These are phyloP conservation scores for Lipomyces sp. DNA, from an alignment of 805 yeast species.

Conservation along the genomic window DNA sequence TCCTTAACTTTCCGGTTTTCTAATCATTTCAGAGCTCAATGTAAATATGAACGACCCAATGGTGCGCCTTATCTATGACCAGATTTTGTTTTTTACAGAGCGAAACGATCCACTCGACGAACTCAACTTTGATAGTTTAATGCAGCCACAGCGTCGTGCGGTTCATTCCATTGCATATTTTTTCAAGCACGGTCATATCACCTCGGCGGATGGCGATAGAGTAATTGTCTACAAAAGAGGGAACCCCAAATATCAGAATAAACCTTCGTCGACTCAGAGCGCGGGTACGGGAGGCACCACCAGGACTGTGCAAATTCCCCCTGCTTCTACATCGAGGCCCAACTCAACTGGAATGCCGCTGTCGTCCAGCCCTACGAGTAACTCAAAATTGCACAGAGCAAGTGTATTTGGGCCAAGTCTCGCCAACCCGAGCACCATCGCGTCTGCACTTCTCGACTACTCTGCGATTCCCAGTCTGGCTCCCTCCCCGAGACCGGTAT, in stretches of 20 bases:
- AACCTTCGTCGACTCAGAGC: conserved; percentile 2
- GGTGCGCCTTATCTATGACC: conserved; percentile 16
- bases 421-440: conserved; percentile 7
- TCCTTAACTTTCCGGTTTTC: neutral
- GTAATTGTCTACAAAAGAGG: conserved; percentile 14
- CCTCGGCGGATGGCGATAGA: conserved; percentile 14
- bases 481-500: conserved; percentile 5
- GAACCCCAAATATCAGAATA: conserved; percentile 11
- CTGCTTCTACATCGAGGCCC: no score
- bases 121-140: conserved; percentile 12
- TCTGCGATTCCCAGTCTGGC: neutral
- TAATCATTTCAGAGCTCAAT: conserved; percentile 4
- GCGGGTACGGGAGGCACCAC: no score
- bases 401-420: conserved; percentile 1
- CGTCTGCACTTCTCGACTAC: conserved; percentile 17
- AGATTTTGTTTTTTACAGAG: conserved; percentile 13
- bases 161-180: conserved; percentile 10
- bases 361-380: no score
- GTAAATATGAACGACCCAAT: conserved; percentile 19
- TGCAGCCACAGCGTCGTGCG: conserved; percentile 13
- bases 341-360: no score
- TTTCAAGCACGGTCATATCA: conserved; percentile 11
- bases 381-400: no score
- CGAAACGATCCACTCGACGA: conserved; percentile 18
- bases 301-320: no score